Evolutionary conservation across 1,284 basidiomycete species (phyloP), one percentile per base, ranked within the genome.

Genomic region (Marasmius oreades): DNA sequence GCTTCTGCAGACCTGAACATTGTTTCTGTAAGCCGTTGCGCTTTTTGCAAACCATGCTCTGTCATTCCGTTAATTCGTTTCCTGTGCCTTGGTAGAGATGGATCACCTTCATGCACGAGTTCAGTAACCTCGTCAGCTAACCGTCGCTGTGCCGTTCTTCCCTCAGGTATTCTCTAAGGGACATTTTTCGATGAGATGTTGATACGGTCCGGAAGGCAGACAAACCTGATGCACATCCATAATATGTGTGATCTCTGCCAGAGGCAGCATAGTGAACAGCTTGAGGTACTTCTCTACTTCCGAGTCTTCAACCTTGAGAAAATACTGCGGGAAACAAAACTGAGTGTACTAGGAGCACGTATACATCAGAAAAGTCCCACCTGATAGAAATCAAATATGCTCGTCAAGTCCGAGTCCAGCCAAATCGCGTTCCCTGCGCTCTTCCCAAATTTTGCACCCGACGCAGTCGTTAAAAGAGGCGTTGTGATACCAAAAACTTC

Each of bases 361-460:
- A 36, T 28, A 1, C 12, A 37, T 20, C 44, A 20, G 8, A 44
- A 24, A 33, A 59, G 39, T 64, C 77, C 36, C 53, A 91, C 95
- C 77, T 97, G 95, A 66, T 96, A 97, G 65, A 98, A 93, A 62
- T 96, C 93, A 62, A 91, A 90, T 10, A 90, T 81, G 61, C 87
- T 90, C 1, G 94, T 97, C 64, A 91, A 70, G 2, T 70, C 64
- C 24, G 80, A 73, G 65, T 96, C 86, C 36, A 98, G 74, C 91
- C 96, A 98, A 0, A 99, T 76, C 0, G 97, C 96, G 67, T 98
- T 99, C 0, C 96, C 96, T 0, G 93, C 91, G 61, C 90, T 93
- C 78, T 99, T 99, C 12, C 97, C 97, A 69, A 99, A 97, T 76
- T 99, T 99, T 64, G 93, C 91, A 1, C 97, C 97, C 0, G 80